Conservation (phyloP, 331 rosid genomes). For the Acacia pycnantha region DNA sequence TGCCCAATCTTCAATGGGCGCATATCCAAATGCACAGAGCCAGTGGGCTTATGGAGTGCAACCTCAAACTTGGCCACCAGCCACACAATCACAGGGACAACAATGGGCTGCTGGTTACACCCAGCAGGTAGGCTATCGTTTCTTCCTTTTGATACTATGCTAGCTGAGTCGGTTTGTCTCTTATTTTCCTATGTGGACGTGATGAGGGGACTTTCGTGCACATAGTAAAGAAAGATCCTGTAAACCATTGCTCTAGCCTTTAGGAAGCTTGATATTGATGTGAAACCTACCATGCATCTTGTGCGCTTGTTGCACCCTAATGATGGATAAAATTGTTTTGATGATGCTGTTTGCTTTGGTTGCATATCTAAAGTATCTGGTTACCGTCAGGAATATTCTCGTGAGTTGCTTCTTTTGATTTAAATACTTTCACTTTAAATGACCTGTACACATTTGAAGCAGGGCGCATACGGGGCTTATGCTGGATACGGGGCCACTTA, state of each 20-base stretch:
- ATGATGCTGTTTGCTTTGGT: not conserved
- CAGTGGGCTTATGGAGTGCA: constrained; percentile 90
- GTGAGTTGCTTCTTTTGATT: not conserved
- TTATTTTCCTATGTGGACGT: not conserved
- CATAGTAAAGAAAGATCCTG: not conserved
- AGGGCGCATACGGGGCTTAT: constrained; percentile 81
- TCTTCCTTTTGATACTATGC: not conserved
- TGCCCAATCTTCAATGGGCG: constrained; percentile 74
- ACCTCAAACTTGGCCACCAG: constrained; percentile 97
- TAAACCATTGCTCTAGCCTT: not conserved
- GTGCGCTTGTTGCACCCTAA: not conserved
- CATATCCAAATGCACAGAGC: constrained; percentile 82
- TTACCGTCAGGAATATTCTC: not conserved
- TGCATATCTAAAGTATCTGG: not conserved
- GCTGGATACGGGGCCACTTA: constrained; percentile 74
- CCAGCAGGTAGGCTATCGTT: constrained; percentile 61
- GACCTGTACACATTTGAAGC: constrained; percentile 25
- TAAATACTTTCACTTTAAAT: not conserved
- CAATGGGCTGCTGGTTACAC: constrained; percentile 94
- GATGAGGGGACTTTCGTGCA: not conserved
- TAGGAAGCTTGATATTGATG: not conserved
- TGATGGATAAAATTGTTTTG: not conserved
- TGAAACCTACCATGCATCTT: not conserved
- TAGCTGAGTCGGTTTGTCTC: not conserved
- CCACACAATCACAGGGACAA: constrained; percentile 85